Evolutionary conservation across 306 rosid species (phyloP).

Genomic region (Albizia julibrissin): DNA sequence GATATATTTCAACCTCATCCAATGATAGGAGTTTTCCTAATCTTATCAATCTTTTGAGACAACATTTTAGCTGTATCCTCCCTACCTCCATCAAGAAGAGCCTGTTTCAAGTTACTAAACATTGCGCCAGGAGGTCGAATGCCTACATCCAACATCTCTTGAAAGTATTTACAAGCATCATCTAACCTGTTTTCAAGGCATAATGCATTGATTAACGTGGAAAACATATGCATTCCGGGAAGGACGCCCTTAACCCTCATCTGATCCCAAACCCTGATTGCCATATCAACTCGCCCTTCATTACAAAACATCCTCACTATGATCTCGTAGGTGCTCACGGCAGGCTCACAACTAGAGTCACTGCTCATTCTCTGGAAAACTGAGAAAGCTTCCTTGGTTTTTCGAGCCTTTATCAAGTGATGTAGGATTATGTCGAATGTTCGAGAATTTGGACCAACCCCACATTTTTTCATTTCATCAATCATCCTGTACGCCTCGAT

Average conservation of each 20-base stretch:
- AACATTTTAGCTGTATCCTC: conserved; percentile 42
- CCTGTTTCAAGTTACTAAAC: conserved; percentile 64
- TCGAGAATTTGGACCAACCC: conserved; percentile 75
- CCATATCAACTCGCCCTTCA: conserved; percentile 59
- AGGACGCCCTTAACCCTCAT: conserved; percentile 71
- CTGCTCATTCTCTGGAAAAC: conserved; percentile 63
- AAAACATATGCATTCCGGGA: conserved; percentile 86
- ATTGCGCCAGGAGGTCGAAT: conserved; percentile 70
- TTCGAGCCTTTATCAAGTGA: conserved; percentile 62
- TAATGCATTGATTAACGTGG: conserved; percentile 59
- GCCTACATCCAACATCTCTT: conserved; percentile 76
- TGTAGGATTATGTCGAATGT: conserved; percentile 72
- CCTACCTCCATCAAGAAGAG: conserved; percentile 60
- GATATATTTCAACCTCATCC: conserved; percentile 26
- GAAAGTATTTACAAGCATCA: conserved; percentile 76
- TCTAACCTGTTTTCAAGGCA: conserved; percentile 66
- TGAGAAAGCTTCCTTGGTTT: conserved; percentile 61
- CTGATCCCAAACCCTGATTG: conserved; percentile 63
- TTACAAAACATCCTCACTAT: conserved; percentile 84
- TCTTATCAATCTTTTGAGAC: conserved; percentile 52
- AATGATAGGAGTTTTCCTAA: conserved; percentile 59
- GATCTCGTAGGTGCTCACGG: conserved; percentile 68
- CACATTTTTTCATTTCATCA: conserved; percentile 62
- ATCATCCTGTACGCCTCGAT: conserved; percentile 54
- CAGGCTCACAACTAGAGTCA: conserved; percentile 66